Percentiles rank a stretch among this genome's conserved stretches.
These are phyloP conservation scores for Beauveria sp. DNA, from an alignment of 2,329 filamentous ascomycete genomes.

Conservation along the genomic window DNA sequence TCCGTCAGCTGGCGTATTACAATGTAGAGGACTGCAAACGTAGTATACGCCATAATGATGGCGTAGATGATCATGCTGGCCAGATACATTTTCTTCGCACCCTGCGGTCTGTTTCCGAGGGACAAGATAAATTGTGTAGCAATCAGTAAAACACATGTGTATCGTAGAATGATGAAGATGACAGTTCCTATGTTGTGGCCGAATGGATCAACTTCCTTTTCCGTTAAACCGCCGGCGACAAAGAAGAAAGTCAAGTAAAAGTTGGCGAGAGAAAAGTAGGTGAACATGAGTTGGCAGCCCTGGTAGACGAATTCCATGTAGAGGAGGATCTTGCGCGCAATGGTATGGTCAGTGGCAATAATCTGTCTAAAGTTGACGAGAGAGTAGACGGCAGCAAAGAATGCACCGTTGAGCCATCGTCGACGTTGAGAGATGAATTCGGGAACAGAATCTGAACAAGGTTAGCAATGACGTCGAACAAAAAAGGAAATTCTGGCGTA, in stretches of 20 bases:
- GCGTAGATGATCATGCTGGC: constrained; percentile 82
- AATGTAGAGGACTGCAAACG: constrained; percentile 83
- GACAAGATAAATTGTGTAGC: constrained; percentile 93
- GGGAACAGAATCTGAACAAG: constrained; percentile 65
- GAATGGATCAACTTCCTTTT: constrained; percentile 78
- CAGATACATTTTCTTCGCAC: constrained; percentile 84
- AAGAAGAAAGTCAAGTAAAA: constrained; percentile 99
- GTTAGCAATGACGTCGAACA: not conserved
- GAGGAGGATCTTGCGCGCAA: constrained; percentile 81
- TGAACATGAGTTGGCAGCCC: constrained; percentile 85
- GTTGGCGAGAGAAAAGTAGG: constrained; percentile 96
- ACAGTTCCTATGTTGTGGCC: constrained; percentile 75
- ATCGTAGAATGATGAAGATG: constrained; percentile 82
- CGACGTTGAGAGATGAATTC: constrained; percentile 96
- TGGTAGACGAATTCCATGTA: constrained; percentile 97
- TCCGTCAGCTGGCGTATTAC: constrained; percentile 70
- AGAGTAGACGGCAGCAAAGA: constrained; percentile 97
- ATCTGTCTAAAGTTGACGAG: constrained; percentile 91
- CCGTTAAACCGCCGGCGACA: constrained; percentile 81
- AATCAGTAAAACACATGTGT: constrained; percentile 79
- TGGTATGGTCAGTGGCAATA: constrained; percentile 84
- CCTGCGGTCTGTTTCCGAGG: constrained; percentile 92
- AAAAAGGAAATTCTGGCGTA: constrained; percentile 36
- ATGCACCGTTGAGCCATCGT: constrained; percentile 96
- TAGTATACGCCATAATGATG: constrained; percentile 93